Evolutionary conservation across 129 eudicot genomes (phyloP).

Genomic region (Gnaphalium uliginosum): DNA sequence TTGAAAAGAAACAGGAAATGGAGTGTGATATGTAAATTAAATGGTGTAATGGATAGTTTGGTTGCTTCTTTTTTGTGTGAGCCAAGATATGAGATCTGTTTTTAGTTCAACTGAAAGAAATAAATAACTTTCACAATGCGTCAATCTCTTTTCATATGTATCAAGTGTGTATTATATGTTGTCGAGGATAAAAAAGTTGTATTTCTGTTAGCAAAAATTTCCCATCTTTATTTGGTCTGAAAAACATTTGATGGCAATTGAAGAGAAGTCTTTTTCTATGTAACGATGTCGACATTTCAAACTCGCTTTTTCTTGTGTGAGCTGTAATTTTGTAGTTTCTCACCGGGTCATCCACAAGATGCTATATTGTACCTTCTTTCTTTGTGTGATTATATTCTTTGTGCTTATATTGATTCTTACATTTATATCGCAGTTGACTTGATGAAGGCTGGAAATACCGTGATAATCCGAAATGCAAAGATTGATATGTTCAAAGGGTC

Average conservation of each 20-base stretch:
- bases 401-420: background rate
- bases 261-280: background rate
- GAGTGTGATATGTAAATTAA: background rate
- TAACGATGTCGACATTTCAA: background rate
- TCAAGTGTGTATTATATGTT: background rate
- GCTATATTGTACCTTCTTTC: background rate
- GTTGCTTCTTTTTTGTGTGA: too few species aligned
- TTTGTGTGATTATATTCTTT: background rate
- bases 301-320: background rate
- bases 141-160: background rate
- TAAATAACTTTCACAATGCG: too few species aligned
- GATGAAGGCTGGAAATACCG: constrained; percentile 70
- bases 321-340: constrained; percentile 19
- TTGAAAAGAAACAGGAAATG: background rate
- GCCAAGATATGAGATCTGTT: too few species aligned
- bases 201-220: background rate
- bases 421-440: constrained; percentile 54
- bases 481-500: constrained; percentile 85
- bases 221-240: background rate
- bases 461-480: constrained; percentile 74
- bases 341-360: background rate
- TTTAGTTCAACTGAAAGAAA: too few species aligned
- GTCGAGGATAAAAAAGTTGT: constrained; percentile 16
- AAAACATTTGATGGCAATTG: constrained; percentile 3
- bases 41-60: too few species aligned